Evolutionary conservation across 1,284 basidiomycete genomes (phyloP).

Genomic region (Salmacisia buchloeana): DNA sequence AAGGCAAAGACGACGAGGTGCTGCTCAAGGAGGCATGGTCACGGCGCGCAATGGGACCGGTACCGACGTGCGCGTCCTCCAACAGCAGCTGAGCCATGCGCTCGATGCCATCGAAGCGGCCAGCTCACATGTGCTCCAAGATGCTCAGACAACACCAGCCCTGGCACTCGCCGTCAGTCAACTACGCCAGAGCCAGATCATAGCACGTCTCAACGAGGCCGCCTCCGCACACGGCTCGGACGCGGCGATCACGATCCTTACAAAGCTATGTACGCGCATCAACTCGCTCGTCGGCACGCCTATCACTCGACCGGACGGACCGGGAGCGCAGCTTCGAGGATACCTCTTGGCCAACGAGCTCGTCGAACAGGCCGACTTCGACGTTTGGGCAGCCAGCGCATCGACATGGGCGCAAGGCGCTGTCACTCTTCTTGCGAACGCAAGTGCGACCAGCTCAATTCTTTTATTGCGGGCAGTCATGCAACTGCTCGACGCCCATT

Average conservation of each 20-base stretch:
- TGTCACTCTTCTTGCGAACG: neutral
- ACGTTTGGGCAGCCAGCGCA: neutral
- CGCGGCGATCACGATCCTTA: neutral
- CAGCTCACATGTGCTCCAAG: neutral
- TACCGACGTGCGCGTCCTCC: neutral
- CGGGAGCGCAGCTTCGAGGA: neutral
- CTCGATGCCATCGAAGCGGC: neutral
- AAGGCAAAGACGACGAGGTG: no score
- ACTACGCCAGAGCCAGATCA: neutral
- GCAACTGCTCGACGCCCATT: neutral
- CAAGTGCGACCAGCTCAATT: neutral
- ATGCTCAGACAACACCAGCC: neutral
- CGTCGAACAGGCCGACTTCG: neutral
- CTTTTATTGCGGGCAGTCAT: neutral
- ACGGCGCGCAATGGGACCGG: neutral
- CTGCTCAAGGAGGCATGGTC: no score
- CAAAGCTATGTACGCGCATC: neutral
- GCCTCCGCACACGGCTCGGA: neutral
- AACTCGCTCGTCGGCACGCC: neutral
- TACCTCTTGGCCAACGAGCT: neutral
- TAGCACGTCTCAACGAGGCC: neutral
- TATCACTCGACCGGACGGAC: neutral
- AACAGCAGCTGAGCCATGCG: neutral
- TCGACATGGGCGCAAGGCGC: constrained; percentile 3
- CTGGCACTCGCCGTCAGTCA: neutral